Evolutionary conservation across 192 early-diverging fungal species (phyloP), one percentile per base, ranked within the genome.

Genomic region (Powellomyces hirtus): DNA sequence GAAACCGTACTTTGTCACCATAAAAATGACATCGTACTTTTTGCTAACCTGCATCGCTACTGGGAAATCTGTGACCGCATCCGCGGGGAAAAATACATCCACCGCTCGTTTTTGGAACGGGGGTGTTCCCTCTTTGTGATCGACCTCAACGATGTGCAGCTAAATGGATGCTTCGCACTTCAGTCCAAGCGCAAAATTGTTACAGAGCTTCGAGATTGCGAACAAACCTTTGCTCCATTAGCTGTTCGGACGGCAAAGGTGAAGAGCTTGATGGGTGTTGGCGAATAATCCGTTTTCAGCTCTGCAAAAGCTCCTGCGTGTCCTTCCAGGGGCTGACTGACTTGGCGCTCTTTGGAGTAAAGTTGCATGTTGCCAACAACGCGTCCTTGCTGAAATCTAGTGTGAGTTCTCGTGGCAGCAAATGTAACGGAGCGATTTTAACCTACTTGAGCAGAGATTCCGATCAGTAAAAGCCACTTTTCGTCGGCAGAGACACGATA

Each of bases 1-100:
- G 72, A 92, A 99, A 4, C 97, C 97, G 74, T 92, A 95, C 84
- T 99, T 99, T 56, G 97, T 99, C 27, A 98, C 91, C 49, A 99
- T 76, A 75, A 89, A 99, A 44, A 98, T 91, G 38, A 99, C 86
- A 68, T 91, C 91, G 80, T 95, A 94, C 80, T 95, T 96, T 55
- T 91, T 89, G 45, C 91, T 90, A 56, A 96, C 87, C 78, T 98
- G 95, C 94, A 98, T 95, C 4, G 94, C 84, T 1, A 99, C 95
- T 24, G 97, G 97, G 75, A 98, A 99, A 73, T 99, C 97, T 55
- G 78, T 85, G 26, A 88, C 89, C 26, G 95, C 94, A 75, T 98
- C 97, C 26, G 94, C 81, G n/a, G 97, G 97, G 86, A 98, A 99
- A 76, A 89, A 94, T 20, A 99, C 85, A 66, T 98, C 95, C 20